phyloP scores from a whole-genome alignment of 768 basidiomycete species.

The Strobilomyces echinocephalus region DNA sequence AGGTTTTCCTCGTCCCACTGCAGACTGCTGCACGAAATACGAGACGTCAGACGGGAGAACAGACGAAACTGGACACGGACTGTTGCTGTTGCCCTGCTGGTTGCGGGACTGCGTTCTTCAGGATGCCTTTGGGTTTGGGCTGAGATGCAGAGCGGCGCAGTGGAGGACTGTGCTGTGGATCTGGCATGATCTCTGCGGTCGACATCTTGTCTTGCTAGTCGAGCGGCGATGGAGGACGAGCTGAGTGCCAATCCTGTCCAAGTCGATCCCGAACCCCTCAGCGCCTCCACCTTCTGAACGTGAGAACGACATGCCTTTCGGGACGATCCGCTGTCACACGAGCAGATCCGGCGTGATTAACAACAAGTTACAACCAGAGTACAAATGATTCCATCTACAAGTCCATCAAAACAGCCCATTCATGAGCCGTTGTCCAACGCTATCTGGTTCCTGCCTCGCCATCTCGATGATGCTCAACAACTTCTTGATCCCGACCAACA shows the following conservation, averaged over 20 bases:
- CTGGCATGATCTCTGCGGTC: conserved; percentile 29
- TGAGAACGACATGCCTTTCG: conserved; percentile 27
- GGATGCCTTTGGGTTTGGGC: conserved; percentile 79
- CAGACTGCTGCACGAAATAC: conserved; percentile 47
- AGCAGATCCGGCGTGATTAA: no score
- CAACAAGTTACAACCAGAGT: conserved; percentile 1
- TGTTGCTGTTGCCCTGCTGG: conserved; percentile 41
- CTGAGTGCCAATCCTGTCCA: background rate
- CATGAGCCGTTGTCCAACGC: conserved; percentile 66
- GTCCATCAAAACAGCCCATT: conserved; percentile 52
- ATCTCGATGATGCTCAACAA: conserved; percentile 89
- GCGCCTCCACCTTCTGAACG: no score
- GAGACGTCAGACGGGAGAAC: background rate
- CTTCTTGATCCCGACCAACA: conserved; percentile 93
- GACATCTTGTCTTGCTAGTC: conserved; percentile 22
- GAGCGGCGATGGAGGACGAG: background rate
- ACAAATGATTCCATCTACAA: background rate
- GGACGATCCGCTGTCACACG: background rate
- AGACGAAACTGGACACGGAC: conserved; percentile 36
- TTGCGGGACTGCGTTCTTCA: conserved; percentile 69
- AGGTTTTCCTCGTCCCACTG: conserved; percentile 97
- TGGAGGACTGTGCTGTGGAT: conserved; percentile 44
- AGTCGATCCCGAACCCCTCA: conserved; percentile 2
- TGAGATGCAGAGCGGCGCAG: conserved; percentile 60
- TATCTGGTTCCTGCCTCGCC: conserved; percentile 92